Evolutionary conservation across 73 alveolate species (phyloP).

Genomic region (Effrenium voratum): DNA sequence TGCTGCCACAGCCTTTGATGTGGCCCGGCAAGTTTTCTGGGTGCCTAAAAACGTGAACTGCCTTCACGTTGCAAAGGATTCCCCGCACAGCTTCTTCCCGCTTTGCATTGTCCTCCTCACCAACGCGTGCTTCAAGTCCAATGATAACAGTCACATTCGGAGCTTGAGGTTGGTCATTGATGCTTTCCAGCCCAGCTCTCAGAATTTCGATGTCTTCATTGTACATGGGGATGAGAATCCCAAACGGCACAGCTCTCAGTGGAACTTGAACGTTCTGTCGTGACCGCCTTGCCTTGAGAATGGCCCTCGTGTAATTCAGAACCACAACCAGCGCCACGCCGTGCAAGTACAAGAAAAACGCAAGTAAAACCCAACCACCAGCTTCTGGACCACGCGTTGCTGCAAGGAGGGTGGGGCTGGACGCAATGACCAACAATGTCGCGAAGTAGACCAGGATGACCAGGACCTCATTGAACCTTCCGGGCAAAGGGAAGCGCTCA

Average conservation of each 20-base stretch:
- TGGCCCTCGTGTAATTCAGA: neutral
- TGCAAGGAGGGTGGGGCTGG: neutral
- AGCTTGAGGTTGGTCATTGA: slow-evolving; percentile 1
- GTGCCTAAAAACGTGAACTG: neutral
- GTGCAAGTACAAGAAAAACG: neutral
- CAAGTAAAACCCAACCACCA: neutral
- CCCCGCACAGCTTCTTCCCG: neutral
- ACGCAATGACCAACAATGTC: neutral
- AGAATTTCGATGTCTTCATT: slow-evolving; percentile 3
- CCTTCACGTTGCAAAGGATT: neutral
- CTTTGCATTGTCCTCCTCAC: neutral
- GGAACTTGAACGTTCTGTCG: neutral
- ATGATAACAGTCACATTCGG: neutral
- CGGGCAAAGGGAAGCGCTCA: slow-evolving; percentile 9
- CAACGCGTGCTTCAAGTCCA: neutral
- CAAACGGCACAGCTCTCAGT: neutral
- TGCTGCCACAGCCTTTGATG: slow-evolving; percentile 17
- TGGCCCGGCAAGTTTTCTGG: neutral
- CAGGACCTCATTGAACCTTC: neutral
- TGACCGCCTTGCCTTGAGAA: neutral
- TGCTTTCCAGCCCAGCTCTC: neutral
- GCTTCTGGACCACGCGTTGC: neutral
- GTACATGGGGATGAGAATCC: slow-evolving; percentile 4
- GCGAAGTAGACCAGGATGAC: neutral
- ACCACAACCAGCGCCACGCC: neutral